A percentile compares a stretch with the other conserved stretches of the same genome.
Evolutionary conservation across 2,329 filamentous ascomycete genomes (phyloP).

Genomic region (Penicillium corylophilum): DNA sequence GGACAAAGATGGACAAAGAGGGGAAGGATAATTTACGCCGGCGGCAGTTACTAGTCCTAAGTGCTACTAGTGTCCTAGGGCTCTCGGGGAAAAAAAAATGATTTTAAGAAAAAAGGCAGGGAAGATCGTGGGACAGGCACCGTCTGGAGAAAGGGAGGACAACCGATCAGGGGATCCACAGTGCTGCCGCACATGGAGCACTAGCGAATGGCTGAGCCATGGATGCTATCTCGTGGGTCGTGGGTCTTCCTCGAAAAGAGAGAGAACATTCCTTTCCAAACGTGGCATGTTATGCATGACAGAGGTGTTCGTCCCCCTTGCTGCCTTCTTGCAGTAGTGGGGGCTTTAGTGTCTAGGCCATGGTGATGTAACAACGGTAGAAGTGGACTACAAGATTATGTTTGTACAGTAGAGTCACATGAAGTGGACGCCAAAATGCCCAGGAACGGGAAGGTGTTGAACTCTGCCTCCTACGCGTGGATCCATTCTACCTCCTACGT

Average conservation of each 20-base stretch:
- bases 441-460: constrained; percentile 1
- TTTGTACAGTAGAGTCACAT: background rate
- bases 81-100: background rate
- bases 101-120: background rate
- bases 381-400: background rate
- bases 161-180: constrained; percentile 9
- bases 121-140: constrained; percentile 1
- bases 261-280: constrained; percentile 13
- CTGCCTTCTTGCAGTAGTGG: background rate
- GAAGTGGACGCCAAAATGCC: background rate
- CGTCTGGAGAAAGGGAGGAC: constrained; percentile 1
- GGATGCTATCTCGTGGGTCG: constrained; percentile 9
- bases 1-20: background rate
- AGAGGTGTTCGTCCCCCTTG: constrained; percentile 1
- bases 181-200: background rate
- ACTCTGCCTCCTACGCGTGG: background rate
- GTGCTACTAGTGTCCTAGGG: background rate
- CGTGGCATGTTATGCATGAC: constrained; percentile 6
- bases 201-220: constrained; percentile 15
- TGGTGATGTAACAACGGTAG: background rate
- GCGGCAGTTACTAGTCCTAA: background rate
- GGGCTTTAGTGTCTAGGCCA: background rate
- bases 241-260: background rate
- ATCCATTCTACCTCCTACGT: background rate
- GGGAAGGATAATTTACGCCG: background rate